phyloP scores from a whole-genome alignment of 2,329 filamentous ascomycete species.

The Tothia fuscella region DNA sequence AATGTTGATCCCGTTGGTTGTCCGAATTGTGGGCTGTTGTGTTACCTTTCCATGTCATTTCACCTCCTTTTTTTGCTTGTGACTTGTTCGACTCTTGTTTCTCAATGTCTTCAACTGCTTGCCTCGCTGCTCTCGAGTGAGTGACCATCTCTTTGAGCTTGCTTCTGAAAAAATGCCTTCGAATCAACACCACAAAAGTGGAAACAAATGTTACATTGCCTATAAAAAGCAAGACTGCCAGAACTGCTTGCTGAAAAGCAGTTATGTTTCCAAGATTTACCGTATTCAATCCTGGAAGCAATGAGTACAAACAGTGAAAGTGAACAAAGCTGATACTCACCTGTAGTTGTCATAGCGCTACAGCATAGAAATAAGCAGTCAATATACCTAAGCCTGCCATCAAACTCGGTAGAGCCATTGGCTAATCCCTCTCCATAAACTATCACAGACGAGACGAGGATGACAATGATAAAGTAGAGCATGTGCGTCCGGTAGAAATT shows the following conservation, averaged over 20 bases:
- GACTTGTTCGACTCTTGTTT: constrained; percentile 5
- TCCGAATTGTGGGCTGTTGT: neutral
- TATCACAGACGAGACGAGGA: constrained; percentile 18
- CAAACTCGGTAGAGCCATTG: constrained; percentile 15
- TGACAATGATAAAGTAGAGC: constrained; percentile 21
- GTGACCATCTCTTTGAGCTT: constrained; percentile 20
- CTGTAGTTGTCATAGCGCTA: constrained; percentile 23
- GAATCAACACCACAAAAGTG: constrained; percentile 19
- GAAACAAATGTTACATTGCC: constrained; percentile 22
- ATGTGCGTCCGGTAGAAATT: constrained; percentile 16
- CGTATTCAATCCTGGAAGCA: constrained; percentile 19
- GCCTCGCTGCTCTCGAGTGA: constrained; percentile 18
- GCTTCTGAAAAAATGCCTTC: constrained; percentile 18
- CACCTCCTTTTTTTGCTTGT: neutral
- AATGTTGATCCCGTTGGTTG: neutral
- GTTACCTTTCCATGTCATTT: neutral
- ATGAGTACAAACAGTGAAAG: no score
- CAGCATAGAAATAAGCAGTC: constrained; percentile 20
- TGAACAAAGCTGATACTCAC: constrained; percentile 5
- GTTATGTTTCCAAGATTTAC: constrained; percentile 19
- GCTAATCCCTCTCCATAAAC: constrained; percentile 20
- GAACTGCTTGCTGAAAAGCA: constrained; percentile 19
- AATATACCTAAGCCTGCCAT: constrained; percentile 16
- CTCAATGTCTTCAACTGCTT: constrained; percentile 19
- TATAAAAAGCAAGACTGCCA: constrained; percentile 19